Conservation (phyloP, 2,329 filamentous ascomycete species). For the Colletotrichum cuscutae region DNA sequence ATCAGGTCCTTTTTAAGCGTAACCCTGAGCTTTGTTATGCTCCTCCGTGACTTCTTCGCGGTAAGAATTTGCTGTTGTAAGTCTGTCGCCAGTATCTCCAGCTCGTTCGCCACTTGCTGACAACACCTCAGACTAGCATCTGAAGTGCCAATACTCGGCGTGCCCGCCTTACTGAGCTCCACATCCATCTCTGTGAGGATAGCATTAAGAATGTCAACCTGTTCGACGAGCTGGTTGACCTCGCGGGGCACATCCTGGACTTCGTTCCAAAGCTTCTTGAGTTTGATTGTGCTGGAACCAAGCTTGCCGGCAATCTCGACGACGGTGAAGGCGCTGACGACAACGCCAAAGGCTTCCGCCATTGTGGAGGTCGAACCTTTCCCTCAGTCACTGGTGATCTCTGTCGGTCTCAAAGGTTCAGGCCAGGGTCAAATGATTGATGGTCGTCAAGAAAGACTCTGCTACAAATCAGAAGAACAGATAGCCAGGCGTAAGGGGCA, state of each 20-base stretch:
- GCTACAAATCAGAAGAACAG: neutral
- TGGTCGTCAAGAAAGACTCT: too few species aligned
- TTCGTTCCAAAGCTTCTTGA: slow-evolving; percentile 27
- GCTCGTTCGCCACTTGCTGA: neutral
- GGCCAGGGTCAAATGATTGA: too few species aligned
- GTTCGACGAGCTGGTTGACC: slow-evolving; percentile 1
- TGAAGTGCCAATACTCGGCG: neutral
- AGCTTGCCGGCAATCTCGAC: slow-evolving; percentile 17
- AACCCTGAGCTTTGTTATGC: slow-evolving; percentile 16
- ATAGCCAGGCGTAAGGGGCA: neutral
- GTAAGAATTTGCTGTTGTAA: neutral
- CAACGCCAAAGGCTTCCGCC: slow-evolving; percentile 23
- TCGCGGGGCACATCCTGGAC: slow-evolving; percentile 22
- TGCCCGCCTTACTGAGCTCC: neutral
- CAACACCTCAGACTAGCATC: neutral
- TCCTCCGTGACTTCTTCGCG: slow-evolving; percentile 1
- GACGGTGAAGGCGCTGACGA: slow-evolving; percentile 24
- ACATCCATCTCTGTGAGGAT: neutral
- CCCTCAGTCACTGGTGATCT: neutral
- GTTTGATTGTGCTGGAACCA: slow-evolving; percentile 7
- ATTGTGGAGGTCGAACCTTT: neutral
- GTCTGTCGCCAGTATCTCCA: neutral
- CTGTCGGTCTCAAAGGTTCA: neutral
- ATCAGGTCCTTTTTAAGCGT: slow-evolving; percentile 18
- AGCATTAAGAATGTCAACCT: neutral